These are phyloP conservation scores for Citrus sp. DNA, from an alignment of 345 rosid genomes.

Conservation along the genomic window DNA sequence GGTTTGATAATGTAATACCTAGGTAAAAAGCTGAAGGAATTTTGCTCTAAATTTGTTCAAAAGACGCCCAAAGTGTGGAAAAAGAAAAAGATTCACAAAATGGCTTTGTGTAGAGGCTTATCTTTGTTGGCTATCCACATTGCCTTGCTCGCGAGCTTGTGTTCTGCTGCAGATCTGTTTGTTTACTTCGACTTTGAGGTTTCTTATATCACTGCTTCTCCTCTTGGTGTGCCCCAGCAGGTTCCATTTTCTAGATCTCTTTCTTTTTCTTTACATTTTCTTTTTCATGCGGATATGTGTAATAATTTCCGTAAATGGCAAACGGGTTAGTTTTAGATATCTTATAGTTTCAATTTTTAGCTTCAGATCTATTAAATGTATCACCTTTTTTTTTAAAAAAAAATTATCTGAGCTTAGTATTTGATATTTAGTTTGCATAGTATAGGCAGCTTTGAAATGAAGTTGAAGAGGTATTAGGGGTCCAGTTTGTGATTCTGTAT, in stretches of 20 bases:
- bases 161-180: constrained; percentile 78
- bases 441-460: background rate
- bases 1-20: constrained; percentile 45
- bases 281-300: constrained; percentile 18
- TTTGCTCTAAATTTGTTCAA: constrained; percentile 7
- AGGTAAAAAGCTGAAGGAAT: constrained; percentile 6
- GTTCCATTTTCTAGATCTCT: constrained; percentile 43
- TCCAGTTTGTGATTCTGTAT: constrained; percentile 11
- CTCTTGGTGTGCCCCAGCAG: constrained; percentile 95
- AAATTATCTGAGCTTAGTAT: background rate
- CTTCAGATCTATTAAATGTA: constrained; percentile 43
- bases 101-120: constrained; percentile 49
- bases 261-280: constrained; percentile 1
- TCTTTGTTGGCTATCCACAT: constrained; percentile 51
- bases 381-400: background rate
- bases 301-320: constrained; percentile 6
- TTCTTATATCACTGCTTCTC: constrained; percentile 94
- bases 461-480: constrained; percentile 1
- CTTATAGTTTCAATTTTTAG: constrained; percentile 36
- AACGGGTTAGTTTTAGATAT: constrained; percentile 23
- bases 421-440: constrained; percentile 8
- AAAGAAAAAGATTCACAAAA: constrained; percentile 13
- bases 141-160: constrained; percentile 38
- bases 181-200: constrained; percentile 66
- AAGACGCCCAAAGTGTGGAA: background rate